Percentiles rank a stretch among this genome's conserved stretches.
phyloP scores from a whole-genome alignment of 495 filamentous ascomycete genomes.

The Pseudomonodictys pantanalensis region DNA sequence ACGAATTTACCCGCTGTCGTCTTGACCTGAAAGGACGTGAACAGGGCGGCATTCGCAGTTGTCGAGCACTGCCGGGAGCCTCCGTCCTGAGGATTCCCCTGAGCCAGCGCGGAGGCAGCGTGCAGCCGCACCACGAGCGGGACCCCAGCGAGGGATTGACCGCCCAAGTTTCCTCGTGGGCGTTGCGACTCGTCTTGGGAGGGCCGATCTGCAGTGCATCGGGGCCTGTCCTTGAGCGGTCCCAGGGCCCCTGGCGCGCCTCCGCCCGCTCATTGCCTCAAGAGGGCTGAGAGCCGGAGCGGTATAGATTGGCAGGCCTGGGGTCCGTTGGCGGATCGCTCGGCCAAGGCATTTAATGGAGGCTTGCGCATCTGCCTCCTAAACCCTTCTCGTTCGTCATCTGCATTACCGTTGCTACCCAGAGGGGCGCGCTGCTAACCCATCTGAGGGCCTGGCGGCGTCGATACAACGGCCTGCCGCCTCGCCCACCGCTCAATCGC shows the following conservation, averaged over 20 bases:
- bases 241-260: conserved; percentile 10
- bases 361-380: conserved; percentile 20
- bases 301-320: conserved; percentile 32
- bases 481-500: conserved; percentile 18
- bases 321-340: conserved; percentile 28
- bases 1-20: no score
- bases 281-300: conserved; percentile 33
- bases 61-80: no score
- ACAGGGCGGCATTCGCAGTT: no score
- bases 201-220: conserved; percentile 37
- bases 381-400: conserved; percentile 18
- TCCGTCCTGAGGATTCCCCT: no score
- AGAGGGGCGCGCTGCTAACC: conserved; percentile 3
- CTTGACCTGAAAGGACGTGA: no score
- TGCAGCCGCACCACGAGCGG: conserved; percentile 9
- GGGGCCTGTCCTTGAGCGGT: conserved; percentile 28
- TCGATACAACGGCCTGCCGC: conserved; percentile 29
- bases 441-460: conserved; percentile 12
- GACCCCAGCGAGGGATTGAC: no score
- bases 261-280: conserved; percentile 24
- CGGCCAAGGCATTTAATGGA: conserved; percentile 15
- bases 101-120: not conserved
- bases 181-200: conserved; percentile 5
- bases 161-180: not conserved
- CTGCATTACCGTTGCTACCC: conserved; percentile 34